These are phyloP conservation scores for Naganishia sp. DNA, from an alignment of 1,284 basidiomycete genomes.

Conservation along the genomic window DNA sequence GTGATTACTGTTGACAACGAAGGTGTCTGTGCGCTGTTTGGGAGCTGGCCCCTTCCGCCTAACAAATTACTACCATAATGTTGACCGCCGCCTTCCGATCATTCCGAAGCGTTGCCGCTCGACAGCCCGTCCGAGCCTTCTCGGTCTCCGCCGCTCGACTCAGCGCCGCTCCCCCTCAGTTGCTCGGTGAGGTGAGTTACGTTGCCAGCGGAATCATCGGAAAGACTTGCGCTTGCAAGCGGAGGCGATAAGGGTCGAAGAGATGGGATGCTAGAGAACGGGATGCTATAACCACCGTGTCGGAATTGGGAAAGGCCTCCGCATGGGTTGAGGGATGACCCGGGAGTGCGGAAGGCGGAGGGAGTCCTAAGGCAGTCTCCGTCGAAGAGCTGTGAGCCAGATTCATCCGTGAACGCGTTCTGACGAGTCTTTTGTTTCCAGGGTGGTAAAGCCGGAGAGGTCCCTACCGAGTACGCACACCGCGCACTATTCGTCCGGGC, in stretches of 20 bases:
- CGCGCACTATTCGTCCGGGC: neutral
- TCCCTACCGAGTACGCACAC: slow-evolving; percentile 51
- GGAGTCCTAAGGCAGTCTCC: neutral
- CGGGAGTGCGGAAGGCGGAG: neutral
- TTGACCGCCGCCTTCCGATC: slow-evolving; percentile 28
- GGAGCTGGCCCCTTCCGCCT: neutral
- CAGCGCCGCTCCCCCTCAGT: slow-evolving; percentile 42
- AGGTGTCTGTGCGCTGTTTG: too few species aligned
- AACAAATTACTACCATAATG: slow-evolving; percentile 1
- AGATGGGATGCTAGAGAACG: neutral
- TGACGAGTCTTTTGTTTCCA: slow-evolving; percentile 9
- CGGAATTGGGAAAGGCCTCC: neutral
- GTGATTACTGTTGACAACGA: slow-evolving; percentile 1
- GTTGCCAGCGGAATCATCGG: neutral
- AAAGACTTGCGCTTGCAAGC: neutral
- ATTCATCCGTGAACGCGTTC: neutral
- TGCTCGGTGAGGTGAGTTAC: slow-evolving; percentile 41
- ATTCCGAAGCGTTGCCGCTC: slow-evolving; percentile 27
- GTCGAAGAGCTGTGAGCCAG: neutral
- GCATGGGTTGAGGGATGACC: neutral
- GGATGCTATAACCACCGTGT: too few species aligned
- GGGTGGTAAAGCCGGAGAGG: slow-evolving; percentile 49
- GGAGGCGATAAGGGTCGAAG: neutral
- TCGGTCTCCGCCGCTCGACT: slow-evolving; percentile 43
- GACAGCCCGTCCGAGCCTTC: slow-evolving; percentile 42